Base-by-base conservation (phyloP, 2,329 filamentous ascomycete species). In the Colletotrichum sp. region DNA sequence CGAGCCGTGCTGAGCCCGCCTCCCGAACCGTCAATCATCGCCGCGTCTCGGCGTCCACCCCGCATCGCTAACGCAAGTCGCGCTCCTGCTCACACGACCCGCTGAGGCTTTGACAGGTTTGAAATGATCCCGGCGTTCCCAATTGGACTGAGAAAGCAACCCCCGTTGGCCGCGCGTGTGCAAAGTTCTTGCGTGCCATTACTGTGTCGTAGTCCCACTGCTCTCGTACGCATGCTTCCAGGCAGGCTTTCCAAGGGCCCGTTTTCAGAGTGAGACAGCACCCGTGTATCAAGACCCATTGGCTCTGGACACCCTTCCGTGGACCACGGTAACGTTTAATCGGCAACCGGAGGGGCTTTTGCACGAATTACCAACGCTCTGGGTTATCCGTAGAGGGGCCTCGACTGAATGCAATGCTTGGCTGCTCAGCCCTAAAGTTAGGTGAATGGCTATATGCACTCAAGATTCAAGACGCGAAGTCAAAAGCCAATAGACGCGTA, bases 31-130 rank as follows among this genome's bases (percentile, higher is more conserved):
- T 68, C 69, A 67, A 55, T 57, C 63, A 72, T 44, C 52, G 32
- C 66, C 63, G 73, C 73, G 69, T 44, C 52, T 21, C 66, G 55
- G 73, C 73, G 69, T 74, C 49, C 71, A 63, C 74, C 65, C 74
- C 71, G 64, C 70, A 74, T 76, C 64, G 59, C 74, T 76, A 74
- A 76, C 57, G 63, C 74, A 76, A 64, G 74, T 76, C 74, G 74
- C 74, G 74, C 65, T 69, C 59, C 39, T 68, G 39, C 73, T 68
- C 64, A 60, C 24, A 76, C 69, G 65, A 73, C 70, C 74, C 71
- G 74, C 74, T 34, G 70, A 76, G 71, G 64, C 65, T 74, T 65
- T 66, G 70, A 44, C 44, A 65, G 18, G 16, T 70, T 63, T 49
- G 62, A 18, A 18, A 76, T 39, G 49, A 66, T 69, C 44, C 59